phyloP scores from a whole-genome alignment of 2,329 filamentous ascomycete genomes.

The Sphaerulina musiva region DNA sequence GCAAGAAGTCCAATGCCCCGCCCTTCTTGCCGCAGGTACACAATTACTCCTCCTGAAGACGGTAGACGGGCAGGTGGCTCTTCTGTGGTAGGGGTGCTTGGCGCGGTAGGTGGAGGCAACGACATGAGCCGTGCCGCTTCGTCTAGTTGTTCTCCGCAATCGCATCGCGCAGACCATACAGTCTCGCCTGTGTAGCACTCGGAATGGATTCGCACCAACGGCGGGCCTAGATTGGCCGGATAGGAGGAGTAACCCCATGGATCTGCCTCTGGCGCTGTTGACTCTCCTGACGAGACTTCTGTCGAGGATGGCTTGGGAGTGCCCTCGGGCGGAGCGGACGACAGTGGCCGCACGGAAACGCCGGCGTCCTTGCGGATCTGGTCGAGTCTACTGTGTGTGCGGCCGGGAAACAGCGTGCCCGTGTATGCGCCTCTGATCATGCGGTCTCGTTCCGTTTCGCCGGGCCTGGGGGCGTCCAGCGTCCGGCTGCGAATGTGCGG shows the following conservation, averaged over 20 bases:
- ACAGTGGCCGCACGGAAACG: slow-evolving; percentile 22
- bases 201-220: slow-evolving; percentile 89
- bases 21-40: slow-evolving; percentile 93
- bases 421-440: slow-evolving; percentile 94
- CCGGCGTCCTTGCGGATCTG: slow-evolving; percentile 39
- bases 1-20: slow-evolving; percentile 90
- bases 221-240: slow-evolving; percentile 42
- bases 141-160: slow-evolving; percentile 95
- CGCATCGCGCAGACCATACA: slow-evolving; percentile 94
- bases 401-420: slow-evolving; percentile 77
- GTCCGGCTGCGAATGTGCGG: slow-evolving; percentile 67
- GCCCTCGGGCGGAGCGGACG: slow-evolving; percentile 21
- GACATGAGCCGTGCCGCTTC: slow-evolving; percentile 91
- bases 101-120: slow-evolving; percentile 27
- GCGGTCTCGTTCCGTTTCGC: slow-evolving; percentile 79
- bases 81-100: slow-evolving; percentile 23
- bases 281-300: background rate
- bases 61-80: slow-evolving; percentile 31
- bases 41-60: slow-evolving; percentile 74
- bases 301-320: slow-evolving; percentile 5
- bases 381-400: slow-evolving; percentile 66
- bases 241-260: slow-evolving; percentile 22
- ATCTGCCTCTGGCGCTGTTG: slow-evolving; percentile 5
- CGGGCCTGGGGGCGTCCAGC: slow-evolving; percentile 63
- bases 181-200: slow-evolving; percentile 99